Evolutionary conservation across 441 rosid genomes (phyloP).

Genomic region (Jatropha multifida): DNA sequence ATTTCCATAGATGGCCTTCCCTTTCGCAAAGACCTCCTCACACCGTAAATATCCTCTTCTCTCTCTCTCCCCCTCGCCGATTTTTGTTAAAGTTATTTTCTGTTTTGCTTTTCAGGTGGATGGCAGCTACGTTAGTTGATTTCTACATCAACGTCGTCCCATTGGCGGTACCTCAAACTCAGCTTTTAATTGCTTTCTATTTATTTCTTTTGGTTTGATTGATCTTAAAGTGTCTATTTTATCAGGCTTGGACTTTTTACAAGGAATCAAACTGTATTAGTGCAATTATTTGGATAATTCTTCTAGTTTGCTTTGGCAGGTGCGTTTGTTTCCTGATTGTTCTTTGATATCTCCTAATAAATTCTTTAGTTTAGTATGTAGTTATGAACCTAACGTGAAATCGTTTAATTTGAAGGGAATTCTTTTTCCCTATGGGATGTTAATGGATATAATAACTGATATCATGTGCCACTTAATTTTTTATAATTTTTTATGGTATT

Average conservation of each 20-base stretch:
- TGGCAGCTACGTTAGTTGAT: slow-evolving; percentile 71
- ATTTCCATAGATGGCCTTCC: slow-evolving; percentile 69
- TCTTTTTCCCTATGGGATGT: no score
- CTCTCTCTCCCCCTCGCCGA: background rate
- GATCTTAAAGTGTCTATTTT: background rate
- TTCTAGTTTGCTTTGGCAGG: slow-evolving; percentile 74
- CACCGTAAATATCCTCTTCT: slow-evolving; percentile 47
- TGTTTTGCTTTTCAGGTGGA: slow-evolving; percentile 54
- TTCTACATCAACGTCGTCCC: slow-evolving; percentile 60
- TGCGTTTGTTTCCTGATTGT: slow-evolving; percentile 12
- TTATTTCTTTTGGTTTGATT: background rate
- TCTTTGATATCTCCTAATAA: no score
- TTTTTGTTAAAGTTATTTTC: background rate
- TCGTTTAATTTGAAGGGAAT: no score
- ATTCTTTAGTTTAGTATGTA: background rate
- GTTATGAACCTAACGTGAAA: no score
- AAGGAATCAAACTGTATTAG: slow-evolving; percentile 50
- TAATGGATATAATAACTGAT: no score
- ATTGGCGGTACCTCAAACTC: slow-evolving; percentile 47
- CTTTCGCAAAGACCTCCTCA: slow-evolving; percentile 69
- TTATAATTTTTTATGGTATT: no score
- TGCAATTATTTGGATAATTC: slow-evolving; percentile 54
- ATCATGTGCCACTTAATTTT: no score
- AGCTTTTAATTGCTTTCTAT: background rate
- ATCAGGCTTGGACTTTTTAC: slow-evolving; percentile 70